Evolutionary conservation across 106 monocot genomes (phyloP).

Genomic region (Vanilla planifolia): DNA sequence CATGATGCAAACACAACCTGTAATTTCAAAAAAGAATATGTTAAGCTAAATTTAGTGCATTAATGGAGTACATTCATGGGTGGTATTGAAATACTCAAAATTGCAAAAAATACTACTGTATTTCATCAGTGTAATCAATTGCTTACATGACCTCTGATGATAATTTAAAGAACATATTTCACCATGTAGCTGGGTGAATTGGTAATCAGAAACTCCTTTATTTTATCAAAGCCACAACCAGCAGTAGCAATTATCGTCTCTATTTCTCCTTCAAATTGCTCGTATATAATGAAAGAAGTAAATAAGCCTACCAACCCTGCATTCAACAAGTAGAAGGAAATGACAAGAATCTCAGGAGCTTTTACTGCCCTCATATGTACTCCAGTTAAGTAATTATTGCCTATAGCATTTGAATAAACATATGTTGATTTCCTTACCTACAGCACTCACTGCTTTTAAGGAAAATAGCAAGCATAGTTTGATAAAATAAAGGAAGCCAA

Average conservation of each 20-base stretch:
- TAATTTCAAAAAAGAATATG: no score
- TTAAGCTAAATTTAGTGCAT: no score
- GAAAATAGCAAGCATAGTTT: slow-evolving; percentile 38
- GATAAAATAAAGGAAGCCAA: slow-evolving; percentile 35
- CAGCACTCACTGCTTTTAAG: slow-evolving; percentile 32
- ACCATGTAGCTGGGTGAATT: slow-evolving; percentile 26
- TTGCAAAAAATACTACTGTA: no score
- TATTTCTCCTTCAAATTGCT: slow-evolving; percentile 74
- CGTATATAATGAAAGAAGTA: slow-evolving; percentile 74
- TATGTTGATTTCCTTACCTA: slow-evolving; percentile 34
- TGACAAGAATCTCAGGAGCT: slow-evolving; percentile 4
- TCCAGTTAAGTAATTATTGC: neutral
- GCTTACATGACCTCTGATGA: neutral
- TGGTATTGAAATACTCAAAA: no score
- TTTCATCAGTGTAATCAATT: no score
- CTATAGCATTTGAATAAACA: neutral
- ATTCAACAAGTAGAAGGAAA: slow-evolving; percentile 1
- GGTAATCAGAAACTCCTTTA: slow-evolving; percentile 13
- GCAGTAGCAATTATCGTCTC: slow-evolving; percentile 27
- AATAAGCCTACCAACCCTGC: slow-evolving; percentile 65
- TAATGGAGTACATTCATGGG: no score
- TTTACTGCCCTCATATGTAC: neutral
- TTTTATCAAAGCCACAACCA: slow-evolving; percentile 15
- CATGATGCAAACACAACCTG: no score
- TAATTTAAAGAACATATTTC: neutral